Evolutionary conservation across 192 early-diverging fungal genomes (phyloP), one percentile per base, ranked within the genome.

Genomic region (Hyaloraphidium curvatum): DNA sequence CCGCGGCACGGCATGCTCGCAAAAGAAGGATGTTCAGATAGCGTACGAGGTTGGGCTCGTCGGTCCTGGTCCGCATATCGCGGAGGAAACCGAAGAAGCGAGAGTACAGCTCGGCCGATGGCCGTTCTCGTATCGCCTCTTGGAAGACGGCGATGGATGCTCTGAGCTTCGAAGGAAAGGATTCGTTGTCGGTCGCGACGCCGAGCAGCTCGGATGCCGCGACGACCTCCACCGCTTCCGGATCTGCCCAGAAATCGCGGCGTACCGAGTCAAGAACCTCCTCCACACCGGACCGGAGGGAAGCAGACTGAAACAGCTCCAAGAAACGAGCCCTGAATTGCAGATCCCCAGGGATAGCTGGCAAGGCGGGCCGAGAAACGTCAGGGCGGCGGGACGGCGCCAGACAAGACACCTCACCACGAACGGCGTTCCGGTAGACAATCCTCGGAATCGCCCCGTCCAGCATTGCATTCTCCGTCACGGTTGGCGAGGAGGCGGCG

Each of bases 371-470:
- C 2, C 27, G 57, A 28, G 19, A 39, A 53, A 58, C 21, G 28
- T 16, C 23, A 50, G 13, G 56, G 50, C 29, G 48, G 4, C 9
- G 55, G 30, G 14, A 13, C 39, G 29, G 23, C 16, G 19, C 40
- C 33, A 31, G 22, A 21, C 0, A 27, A 1, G 21, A 52, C 11
- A 25, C 7, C 30, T 58, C 19, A 78, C 76, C 76, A 43, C 71
- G 59, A 50, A 93, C 79, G 26, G 87, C 92, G 62, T 88, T 89
- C 28, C 69, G 65, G 55, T 73, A 89, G 7, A 93, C 76, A 22
- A 82, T 71, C 40, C 68, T 70, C 0, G 85, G 81, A 19, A 97
- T 72, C 9, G 75, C 73, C 31, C 88, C 78, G 25, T 82, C 71
- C 30, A 86, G 62, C 11, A 84, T 71, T 29, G 72, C 70, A 57